Evolutionary conservation across 371 early-diverging fungal genomes (phyloP).

Genomic region (Dinochytrium kinnereticum): DNA sequence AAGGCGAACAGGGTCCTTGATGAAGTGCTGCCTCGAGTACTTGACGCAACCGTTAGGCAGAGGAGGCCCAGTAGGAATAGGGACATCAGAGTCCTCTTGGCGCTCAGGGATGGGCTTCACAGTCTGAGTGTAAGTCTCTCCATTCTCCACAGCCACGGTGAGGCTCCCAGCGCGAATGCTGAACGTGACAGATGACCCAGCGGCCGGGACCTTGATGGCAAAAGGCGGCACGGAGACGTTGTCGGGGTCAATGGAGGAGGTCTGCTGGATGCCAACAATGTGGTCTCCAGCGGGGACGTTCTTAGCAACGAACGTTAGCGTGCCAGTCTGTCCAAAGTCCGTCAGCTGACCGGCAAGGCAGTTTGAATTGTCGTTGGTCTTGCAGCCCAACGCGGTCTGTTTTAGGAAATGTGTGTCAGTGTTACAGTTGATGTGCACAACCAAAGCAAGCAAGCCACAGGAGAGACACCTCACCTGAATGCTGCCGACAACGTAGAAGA

Average conservation of each 20-base stretch:
- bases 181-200: background rate
- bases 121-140: slow-evolving; percentile 3
- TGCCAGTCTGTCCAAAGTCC: slow-evolving; percentile 7
- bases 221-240: background rate
- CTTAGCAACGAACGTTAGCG: background rate
- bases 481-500: slow-evolving; percentile 12
- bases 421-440: too few relatives aligned
- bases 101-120: background rate
- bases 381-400: slow-evolving; percentile 20
- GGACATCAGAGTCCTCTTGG: background rate
- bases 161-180: background rate
- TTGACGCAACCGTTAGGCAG: background rate
- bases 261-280: background rate
- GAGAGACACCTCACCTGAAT: background rate
- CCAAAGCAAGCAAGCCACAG: too few relatives aligned
- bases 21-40: background rate
- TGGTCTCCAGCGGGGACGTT: background rate
- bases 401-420: too few relatives aligned
- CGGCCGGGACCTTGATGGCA: slow-evolving; percentile 13
- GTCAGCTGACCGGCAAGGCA: slow-evolving; percentile 13
- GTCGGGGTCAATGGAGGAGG: slow-evolving; percentile 3
- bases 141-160: slow-evolving; percentile 2
- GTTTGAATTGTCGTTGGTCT: slow-evolving; percentile 9
- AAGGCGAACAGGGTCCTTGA: background rate
- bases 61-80: background rate